Evolutionary conservation across 495 filamentous ascomycete species (phyloP).

Genomic region (Venustampulla echinocandica): DNA sequence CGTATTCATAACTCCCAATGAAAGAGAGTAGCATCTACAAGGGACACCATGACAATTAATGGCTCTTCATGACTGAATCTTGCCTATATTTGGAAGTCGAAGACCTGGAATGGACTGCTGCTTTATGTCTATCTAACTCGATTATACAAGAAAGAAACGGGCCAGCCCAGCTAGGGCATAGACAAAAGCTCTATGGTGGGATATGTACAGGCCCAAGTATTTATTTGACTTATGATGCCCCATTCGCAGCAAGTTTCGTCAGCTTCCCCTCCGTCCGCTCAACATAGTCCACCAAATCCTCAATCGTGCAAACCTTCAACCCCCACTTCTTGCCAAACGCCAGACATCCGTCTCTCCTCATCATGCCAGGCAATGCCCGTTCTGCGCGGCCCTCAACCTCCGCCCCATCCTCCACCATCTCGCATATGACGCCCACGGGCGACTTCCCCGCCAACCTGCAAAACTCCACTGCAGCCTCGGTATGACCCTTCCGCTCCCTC

Average conservation of each 20-base stretch:
- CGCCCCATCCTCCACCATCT: conserved; percentile 74
- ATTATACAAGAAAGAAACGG: no score
- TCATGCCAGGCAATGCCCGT: conserved; percentile 66
- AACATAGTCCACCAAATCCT: conserved; percentile 72
- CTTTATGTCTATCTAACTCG: no score
- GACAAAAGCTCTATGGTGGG: no score
- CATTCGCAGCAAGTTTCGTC: conserved; percentile 12
- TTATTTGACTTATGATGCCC: neutral
- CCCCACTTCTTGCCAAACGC: conserved; percentile 83
- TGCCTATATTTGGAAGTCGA: no score
- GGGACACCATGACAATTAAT: no score
- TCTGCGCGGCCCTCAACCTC: conserved; percentile 48
- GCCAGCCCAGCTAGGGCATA: no score
- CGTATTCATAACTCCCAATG: no score
- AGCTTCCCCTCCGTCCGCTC: conserved; percentile 54
- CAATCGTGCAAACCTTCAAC: conserved; percentile 90
- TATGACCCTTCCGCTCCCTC: conserved; percentile 70
- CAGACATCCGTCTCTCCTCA: conserved; percentile 85
- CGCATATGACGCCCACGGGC: conserved; percentile 73
- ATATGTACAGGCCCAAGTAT: no score
- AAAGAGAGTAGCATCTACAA: no score
- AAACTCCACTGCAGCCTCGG: conserved; percentile 85
- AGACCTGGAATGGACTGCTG: no score
- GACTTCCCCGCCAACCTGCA: conserved; percentile 69
- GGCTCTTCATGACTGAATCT: no score